These are phyloP conservation scores for Cladophialophora chaetospira DNA, from an alignment of 2,329 filamentous ascomycete genomes.

Conservation along the genomic window DNA sequence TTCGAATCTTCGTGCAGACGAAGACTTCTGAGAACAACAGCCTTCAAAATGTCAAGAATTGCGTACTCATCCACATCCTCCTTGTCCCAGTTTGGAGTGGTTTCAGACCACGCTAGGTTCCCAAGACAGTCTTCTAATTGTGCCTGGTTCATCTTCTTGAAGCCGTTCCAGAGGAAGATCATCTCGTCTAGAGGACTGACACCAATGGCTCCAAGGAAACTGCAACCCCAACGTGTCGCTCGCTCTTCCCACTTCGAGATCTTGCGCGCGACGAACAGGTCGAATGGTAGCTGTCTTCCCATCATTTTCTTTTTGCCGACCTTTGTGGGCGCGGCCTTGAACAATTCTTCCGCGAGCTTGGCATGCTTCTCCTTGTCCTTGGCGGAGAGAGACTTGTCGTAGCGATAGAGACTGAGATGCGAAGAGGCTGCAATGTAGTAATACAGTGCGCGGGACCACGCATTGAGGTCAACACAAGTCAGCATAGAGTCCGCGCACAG, in stretches of 20 bases:
- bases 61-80: conserved; percentile 63
- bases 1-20: conserved; percentile 67
- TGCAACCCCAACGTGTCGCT: conserved; percentile 65
- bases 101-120: conserved; percentile 67
- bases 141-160: conserved; percentile 71
- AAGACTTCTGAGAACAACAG: conserved; percentile 66
- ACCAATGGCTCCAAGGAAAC: conserved; percentile 78
- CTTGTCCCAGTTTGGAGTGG: conserved; percentile 49
- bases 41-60: conserved; percentile 66
- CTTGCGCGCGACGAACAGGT: conserved; percentile 81
- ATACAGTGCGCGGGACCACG: conserved; percentile 88
- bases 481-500: conserved; percentile 71
- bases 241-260: conserved; percentile 84
- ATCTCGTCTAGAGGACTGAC: conserved; percentile 84
- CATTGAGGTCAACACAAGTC: conserved; percentile 75
- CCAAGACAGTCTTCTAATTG: conserved; percentile 66
- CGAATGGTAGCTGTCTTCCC: conserved; percentile 85
- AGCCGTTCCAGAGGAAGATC: conserved; percentile 90
- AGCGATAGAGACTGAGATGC: conserved; percentile 79
- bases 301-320: conserved; percentile 88
- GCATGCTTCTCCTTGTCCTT: conserved; percentile 59
- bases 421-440: conserved; percentile 81
- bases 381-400: conserved; percentile 40
- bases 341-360: conserved; percentile 65
- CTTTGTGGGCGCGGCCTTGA: conserved; percentile 70